Conservation (phyloP, 2,329 filamentous ascomycete genomes). For the Exophiala mesophila region DNA sequence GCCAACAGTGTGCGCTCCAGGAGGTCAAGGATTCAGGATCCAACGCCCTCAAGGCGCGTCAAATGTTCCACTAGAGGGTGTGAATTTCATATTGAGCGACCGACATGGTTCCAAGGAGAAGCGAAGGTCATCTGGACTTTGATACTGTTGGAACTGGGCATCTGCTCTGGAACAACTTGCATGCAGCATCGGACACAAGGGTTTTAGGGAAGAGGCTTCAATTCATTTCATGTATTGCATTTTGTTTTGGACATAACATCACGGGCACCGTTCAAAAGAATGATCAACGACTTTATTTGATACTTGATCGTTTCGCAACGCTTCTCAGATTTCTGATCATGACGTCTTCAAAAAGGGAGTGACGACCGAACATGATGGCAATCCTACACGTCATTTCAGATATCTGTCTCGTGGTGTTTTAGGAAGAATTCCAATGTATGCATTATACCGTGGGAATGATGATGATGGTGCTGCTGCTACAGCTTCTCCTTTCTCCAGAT, state of each 20-base stretch:
- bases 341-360: too few relatives aligned
- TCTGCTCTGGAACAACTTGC: neutral
- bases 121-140: neutral
- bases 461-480: too few relatives aligned
- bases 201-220: neutral
- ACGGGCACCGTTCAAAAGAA: slow-evolving; percentile 1
- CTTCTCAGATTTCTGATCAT: too few relatives aligned
- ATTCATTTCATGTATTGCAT: slow-evolving; percentile 2
- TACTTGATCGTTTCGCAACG: neutral
- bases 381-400: too few relatives aligned
- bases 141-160: neutral
- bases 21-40: slow-evolving; percentile 7
- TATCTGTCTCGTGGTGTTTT: too few relatives aligned
- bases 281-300: slow-evolving; percentile 7
- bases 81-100: neutral
- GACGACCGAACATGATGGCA: too few relatives aligned
- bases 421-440: too few relatives aligned
- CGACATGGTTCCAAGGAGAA: neutral
- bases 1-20: slow-evolving; percentile 15
- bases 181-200: neutral
- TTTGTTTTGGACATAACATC: neutral
- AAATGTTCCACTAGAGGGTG: neutral
- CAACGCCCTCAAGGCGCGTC: slow-evolving; percentile 3
- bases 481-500: too few relatives aligned
- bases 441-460: too few relatives aligned